Conservation (phyloP, 2,329 filamentous ascomycete species). For the Penicillium sp. region DNA sequence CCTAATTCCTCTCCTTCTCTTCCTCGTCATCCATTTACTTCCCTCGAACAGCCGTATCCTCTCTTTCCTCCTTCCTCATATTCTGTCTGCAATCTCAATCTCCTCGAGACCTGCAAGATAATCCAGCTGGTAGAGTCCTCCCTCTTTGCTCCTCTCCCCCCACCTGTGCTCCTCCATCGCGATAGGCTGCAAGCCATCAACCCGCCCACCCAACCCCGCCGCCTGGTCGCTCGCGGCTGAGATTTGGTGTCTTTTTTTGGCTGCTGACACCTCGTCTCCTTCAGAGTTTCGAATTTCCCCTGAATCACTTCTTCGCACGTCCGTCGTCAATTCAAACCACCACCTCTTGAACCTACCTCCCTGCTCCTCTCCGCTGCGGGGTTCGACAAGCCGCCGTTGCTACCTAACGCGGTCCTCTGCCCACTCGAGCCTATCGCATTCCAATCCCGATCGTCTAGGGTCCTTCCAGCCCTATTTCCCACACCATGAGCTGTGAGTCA, state of each 20-base stretch:
- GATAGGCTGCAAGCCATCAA: slow-evolving; percentile 4
- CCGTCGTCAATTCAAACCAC: background rate
- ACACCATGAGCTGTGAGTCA: slow-evolving; percentile 32
- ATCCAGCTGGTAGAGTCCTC: background rate
- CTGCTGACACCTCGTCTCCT: background rate
- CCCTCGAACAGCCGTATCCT: background rate
- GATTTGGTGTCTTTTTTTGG: slow-evolving; percentile 7
- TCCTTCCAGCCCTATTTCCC: slow-evolving; percentile 18
- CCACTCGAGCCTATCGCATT: slow-evolving; percentile 16
- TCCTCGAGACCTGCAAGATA: background rate
- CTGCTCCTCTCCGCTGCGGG: slow-evolving; percentile 18
- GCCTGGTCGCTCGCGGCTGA: slow-evolving; percentile 10
- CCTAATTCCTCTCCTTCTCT: background rate
- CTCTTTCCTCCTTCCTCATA: background rate
- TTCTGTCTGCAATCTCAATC: background rate
- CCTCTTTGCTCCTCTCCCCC: background rate
- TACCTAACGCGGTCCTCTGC: slow-evolving; percentile 19
- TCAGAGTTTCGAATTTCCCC: background rate
- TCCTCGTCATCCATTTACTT: background rate
- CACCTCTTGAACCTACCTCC: background rate
- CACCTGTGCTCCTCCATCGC: background rate
- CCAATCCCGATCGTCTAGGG: slow-evolving; percentile 10
- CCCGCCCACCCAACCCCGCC: slow-evolving; percentile 11
- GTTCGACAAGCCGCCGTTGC: slow-evolving; percentile 19
- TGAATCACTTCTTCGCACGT: background rate